Percentiles rank a stretch among this genome's conserved stretches.
Evolutionary conservation across 179 eudicot species (phyloP).

Genomic region (Sideroxylon spinosum): DNA sequence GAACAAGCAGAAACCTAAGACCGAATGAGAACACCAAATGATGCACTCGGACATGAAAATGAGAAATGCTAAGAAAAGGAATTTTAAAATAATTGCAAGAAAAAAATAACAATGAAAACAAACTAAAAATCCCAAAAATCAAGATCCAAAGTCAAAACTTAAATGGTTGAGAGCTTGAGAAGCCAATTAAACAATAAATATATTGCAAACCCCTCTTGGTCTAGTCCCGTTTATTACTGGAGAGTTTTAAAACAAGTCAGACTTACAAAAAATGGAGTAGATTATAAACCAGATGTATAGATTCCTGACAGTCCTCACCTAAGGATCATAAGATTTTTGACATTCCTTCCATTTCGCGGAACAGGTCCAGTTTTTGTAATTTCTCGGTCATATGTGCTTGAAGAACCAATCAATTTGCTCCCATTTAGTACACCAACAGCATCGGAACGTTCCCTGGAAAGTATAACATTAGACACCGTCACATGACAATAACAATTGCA

Average conservation of each 20-base stretch:
- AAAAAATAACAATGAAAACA: background rate
- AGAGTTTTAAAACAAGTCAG: background rate
- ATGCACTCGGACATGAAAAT: background rate
- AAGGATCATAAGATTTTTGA: constrained; percentile 20
- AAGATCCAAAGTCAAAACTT: background rate
- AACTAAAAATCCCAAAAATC: background rate
- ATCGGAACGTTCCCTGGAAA: constrained; percentile 19
- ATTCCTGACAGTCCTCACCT: constrained; percentile 28
- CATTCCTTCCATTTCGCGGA: constrained; percentile 28
- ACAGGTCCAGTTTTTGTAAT: constrained; percentile 16
- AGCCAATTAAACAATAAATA: background rate
- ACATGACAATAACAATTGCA: background rate
- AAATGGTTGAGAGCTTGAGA: background rate
- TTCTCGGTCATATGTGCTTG: constrained; percentile 27
- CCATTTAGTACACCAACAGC: constrained; percentile 24
- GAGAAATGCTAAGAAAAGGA: background rate
- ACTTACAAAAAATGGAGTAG: background rate
- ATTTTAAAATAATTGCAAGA: background rate
- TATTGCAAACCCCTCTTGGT: background rate
- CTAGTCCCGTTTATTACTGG: background rate
- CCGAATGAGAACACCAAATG: background rate
- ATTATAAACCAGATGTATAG: background rate
- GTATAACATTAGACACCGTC: background rate
- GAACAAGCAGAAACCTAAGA: background rate
- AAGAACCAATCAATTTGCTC: constrained; percentile 24